Evolutionary conservation across 148 eudicot genomes (phyloP).

Genomic region (Silene uniflora): DNA sequence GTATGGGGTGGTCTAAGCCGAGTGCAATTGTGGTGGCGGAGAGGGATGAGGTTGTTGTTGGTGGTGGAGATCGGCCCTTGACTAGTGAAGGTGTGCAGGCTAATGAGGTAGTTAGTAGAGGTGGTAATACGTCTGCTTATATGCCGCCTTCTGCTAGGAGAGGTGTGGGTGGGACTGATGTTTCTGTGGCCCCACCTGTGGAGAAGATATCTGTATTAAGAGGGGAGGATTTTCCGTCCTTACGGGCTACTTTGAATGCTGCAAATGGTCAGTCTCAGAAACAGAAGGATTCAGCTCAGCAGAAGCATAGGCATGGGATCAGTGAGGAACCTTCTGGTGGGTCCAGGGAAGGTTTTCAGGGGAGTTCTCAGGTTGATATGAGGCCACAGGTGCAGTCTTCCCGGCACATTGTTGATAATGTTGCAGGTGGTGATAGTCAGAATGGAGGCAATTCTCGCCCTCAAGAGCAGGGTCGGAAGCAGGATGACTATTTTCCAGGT

Average conservation of each 20-base stretch:
- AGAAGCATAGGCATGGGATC: slow-evolving; percentile 47
- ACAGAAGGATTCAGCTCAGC: slow-evolving; percentile 54
- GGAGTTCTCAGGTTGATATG: slow-evolving; percentile 38
- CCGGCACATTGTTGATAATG: slow-evolving; percentile 29
- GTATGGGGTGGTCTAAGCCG: slow-evolving; percentile 86
- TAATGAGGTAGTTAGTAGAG: slow-evolving; percentile 34
- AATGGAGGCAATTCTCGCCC: slow-evolving; percentile 32
- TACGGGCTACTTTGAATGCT: slow-evolving; percentile 66
- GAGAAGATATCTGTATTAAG: slow-evolving; percentile 62
- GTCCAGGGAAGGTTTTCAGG: slow-evolving; percentile 37
- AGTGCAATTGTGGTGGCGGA: slow-evolving; percentile 42
- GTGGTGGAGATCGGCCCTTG: slow-evolving; percentile 24
- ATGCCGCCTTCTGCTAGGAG: slow-evolving; percentile 64
- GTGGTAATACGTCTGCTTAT: slow-evolving; percentile 33
- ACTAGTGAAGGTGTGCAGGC: slow-evolving; percentile 31
- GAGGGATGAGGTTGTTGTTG: slow-evolving; percentile 35
- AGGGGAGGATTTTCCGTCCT: slow-evolving; percentile 95
- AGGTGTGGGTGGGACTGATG: slow-evolving; percentile 27
- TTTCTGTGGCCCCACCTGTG: slow-evolving; percentile 24
- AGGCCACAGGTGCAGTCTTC: slow-evolving; percentile 44
- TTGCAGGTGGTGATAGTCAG: slow-evolving; percentile 30
- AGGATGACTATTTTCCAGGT: slow-evolving; percentile 51
- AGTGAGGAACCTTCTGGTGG: slow-evolving; percentile 41
- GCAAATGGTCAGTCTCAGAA: slow-evolving; percentile 54
- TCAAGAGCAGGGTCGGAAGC: slow-evolving; percentile 43